phyloP scores from a whole-genome alignment of 192 early-diverging fungal genomes.

The Coemansia sp. region DNA sequence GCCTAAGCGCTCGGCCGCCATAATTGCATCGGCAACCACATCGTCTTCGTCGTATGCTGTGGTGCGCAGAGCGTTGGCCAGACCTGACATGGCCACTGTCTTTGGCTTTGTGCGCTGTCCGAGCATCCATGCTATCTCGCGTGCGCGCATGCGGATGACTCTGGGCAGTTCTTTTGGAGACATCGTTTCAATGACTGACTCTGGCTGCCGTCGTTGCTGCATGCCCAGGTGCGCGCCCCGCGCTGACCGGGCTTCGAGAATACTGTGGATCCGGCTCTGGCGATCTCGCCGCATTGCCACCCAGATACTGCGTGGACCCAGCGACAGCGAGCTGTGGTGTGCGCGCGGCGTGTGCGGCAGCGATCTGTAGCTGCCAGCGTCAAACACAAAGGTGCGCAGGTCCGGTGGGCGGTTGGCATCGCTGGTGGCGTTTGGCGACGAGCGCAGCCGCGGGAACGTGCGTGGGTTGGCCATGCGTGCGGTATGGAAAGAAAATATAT shows the following conservation, averaged over 20 bases:
- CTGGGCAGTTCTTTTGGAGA: conserved; percentile 25
- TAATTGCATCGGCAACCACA: conserved; percentile 24
- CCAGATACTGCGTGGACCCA: conserved; percentile 27
- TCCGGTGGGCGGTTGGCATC: conserved; percentile 4
- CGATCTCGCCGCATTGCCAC: conserved; percentile 32
- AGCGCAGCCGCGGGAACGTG: conserved; percentile 30
- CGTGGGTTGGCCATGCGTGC: conserved; percentile 24
- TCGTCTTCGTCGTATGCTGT: conserved; percentile 44
- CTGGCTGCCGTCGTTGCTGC: conserved; percentile 3
- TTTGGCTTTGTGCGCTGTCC: conserved; percentile 27
- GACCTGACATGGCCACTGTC: conserved; percentile 12
- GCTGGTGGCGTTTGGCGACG: conserved; percentile 23
- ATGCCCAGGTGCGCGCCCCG: conserved; percentile 1
- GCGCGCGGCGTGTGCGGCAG: conserved; percentile 32
- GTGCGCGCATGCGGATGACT: conserved; percentile 32
- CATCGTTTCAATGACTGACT: conserved; percentile 9
- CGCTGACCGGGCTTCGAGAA: conserved; percentile 27
- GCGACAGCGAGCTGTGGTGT: conserved; percentile 11
- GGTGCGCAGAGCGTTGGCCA: conserved; percentile 36
- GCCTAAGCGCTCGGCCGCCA: conserved; percentile 13
- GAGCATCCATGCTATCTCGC: conserved; percentile 41
- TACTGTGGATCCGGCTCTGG: conserved; percentile 20
- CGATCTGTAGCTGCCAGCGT: conserved; percentile 22
- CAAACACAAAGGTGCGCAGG: conserved; percentile 15
- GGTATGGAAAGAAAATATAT: not conserved